Evolutionary conservation across 495 filamentous ascomycete species (phyloP).

Genomic region (Hypoxylon perforatum): DNA sequence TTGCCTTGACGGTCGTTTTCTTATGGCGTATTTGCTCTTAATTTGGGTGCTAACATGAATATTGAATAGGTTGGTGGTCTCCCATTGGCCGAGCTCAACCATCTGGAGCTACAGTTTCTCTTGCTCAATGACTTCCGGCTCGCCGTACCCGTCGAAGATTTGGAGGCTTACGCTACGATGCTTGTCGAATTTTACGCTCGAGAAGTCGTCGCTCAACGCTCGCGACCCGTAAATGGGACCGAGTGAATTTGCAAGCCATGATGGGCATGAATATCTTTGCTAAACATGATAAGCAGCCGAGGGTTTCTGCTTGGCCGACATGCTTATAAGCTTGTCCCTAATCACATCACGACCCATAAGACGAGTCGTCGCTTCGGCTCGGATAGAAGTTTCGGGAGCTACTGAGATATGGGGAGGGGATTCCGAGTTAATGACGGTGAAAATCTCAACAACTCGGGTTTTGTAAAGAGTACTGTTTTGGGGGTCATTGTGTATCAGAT

Average conservation of each 20-base stretch:
- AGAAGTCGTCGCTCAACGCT: slow-evolving; percentile 77
- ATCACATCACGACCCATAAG: slow-evolving; percentile 8
- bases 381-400: neutral
- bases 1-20: neutral
- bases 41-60: neutral
- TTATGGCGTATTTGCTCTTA: neutral
- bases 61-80: slow-evolving; percentile 85
- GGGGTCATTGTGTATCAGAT: slow-evolving; percentile 31
- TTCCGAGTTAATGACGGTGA: slow-evolving; percentile 23
- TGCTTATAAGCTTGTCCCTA: slow-evolving; percentile 16
- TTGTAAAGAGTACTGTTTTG: slow-evolving; percentile 9
- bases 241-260: slow-evolving; percentile 21
- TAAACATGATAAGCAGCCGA: neutral
- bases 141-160: slow-evolving; percentile 90
- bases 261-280: slow-evolving; percentile 27
- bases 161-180: slow-evolving; percentile 98
- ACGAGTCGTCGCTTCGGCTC: slow-evolving; percentile 15
- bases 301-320: slow-evolving; percentile 12
- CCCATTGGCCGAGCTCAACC: slow-evolving; percentile 95
- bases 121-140: slow-evolving; percentile 97
- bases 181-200: slow-evolving; percentile 97
- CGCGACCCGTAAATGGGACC: slow-evolving; percentile 38
- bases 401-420: slow-evolving; percentile 10
- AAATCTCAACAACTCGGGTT: slow-evolving; percentile 21
- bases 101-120: slow-evolving; percentile 96